phyloP scores from a whole-genome alignment of 2,329 filamentous ascomycete species.

The Paramyrothecium sp. region DNA sequence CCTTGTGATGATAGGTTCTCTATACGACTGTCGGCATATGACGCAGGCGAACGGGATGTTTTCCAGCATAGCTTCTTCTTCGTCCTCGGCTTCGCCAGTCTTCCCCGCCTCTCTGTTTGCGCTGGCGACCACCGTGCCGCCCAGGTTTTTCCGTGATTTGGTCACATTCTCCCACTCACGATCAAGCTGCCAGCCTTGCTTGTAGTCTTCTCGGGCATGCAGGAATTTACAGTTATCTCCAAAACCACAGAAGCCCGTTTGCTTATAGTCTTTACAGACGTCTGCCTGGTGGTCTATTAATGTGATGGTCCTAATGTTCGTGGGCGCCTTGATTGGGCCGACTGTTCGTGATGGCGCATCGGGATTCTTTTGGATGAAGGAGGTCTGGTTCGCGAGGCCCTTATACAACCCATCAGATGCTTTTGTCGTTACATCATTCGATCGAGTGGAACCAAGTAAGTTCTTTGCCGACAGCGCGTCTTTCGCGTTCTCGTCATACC shows the following conservation, averaged over 20 bases:
- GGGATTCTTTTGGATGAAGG: conserved; percentile 79
- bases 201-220: conserved; percentile 75
- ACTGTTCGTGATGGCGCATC: conserved; percentile 68
- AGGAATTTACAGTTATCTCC: conserved; percentile 65
- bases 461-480: conserved; percentile 48
- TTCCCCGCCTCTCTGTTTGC: conserved; percentile 45
- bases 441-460: conserved; percentile 56
- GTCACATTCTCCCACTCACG: conserved; percentile 86
- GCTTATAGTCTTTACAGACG: conserved; percentile 85
- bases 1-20: conserved; percentile 78
- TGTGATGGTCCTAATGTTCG: conserved; percentile 88
- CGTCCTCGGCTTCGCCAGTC: conserved; percentile 42
- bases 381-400: conserved; percentile 68
- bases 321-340: conserved; percentile 83
- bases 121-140: conserved; percentile 61
- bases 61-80: conserved; percentile 71
- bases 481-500: conserved; percentile 75
- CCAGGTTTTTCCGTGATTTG: conserved; percentile 64
- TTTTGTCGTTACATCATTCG: conserved; percentile 19
- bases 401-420: conserved; percentile 69
- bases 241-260: conserved; percentile 54
- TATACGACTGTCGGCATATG: conserved; percentile 79
- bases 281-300: conserved; percentile 89
- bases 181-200: conserved; percentile 94
- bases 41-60: conserved; percentile 89